Evolutionary conservation across 208 protist genomes (phyloP).

Genomic region (Porcisia hertigi): DNA sequence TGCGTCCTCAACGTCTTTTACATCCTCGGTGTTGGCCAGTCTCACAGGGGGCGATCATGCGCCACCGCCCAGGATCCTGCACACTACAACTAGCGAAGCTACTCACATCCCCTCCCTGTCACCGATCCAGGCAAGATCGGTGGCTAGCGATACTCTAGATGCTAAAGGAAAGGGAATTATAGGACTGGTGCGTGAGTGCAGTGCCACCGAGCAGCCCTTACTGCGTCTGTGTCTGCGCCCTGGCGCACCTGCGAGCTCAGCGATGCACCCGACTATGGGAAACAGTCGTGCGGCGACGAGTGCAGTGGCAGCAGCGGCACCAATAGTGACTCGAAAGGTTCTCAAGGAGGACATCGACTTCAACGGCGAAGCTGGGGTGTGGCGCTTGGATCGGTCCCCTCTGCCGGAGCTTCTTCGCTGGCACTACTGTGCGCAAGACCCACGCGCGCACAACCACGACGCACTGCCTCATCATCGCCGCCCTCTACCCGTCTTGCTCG

Average conservation of each 20-base stretch:
- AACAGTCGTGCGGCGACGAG: neutral
- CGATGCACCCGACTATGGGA: neutral
- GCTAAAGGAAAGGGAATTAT: constrained; percentile 4
- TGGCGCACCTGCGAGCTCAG: neutral
- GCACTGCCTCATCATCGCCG: constrained; percentile 62
- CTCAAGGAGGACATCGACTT: constrained; percentile 60
- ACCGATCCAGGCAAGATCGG: neutral
- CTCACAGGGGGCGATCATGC: constrained; percentile 1
- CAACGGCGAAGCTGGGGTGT: constrained; percentile 61
- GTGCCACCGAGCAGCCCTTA: constrained; percentile 20
- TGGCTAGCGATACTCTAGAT: neutral
- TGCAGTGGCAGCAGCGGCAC: neutral
- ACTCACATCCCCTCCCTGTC: neutral
- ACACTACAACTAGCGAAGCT: neutral
- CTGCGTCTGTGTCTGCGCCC: constrained; percentile 22
- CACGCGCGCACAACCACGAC: constrained; percentile 80
- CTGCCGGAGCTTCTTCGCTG: constrained; percentile 62
- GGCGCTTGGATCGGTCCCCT: constrained; percentile 23
- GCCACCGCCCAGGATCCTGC: neutral
- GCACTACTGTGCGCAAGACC: constrained; percentile 79
- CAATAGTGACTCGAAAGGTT: constrained; percentile 25
- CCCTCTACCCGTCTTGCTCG: constrained; percentile 48
- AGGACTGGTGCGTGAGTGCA: constrained; percentile 17
- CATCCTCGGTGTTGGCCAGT: constrained; percentile 16
- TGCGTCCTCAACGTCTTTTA: constrained; percentile 8